phyloP scores from a whole-genome alignment of 768 basidiomycete species.

The Boletus pseudo-olivaceus region DNA sequence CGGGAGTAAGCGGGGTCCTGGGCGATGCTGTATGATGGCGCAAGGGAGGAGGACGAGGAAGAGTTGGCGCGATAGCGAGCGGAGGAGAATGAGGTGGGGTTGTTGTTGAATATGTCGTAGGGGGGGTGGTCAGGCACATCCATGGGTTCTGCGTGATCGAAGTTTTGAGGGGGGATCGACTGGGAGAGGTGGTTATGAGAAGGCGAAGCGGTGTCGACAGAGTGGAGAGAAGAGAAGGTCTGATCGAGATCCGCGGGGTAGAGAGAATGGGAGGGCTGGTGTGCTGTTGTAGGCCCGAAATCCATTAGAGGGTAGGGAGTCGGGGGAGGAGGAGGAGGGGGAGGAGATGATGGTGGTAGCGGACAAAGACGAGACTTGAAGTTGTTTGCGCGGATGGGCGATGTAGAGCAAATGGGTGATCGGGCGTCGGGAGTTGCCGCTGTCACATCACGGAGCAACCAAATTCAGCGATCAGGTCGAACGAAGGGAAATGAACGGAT shows the following conservation, averaged over 20 bases:
- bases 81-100: constrained; percentile 44
- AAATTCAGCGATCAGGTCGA: constrained; percentile 38
- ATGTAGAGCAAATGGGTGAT: constrained; percentile 47
- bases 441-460: constrained; percentile 37
- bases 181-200: constrained; percentile 35
- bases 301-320: constrained; percentile 45
- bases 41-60: constrained; percentile 67
- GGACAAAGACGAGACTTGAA: constrained; percentile 33
- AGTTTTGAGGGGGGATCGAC: constrained; percentile 38
- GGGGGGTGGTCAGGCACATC: constrained; percentile 53
- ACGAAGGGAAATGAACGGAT: constrained; percentile 20
- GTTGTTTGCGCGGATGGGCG: constrained; percentile 29
- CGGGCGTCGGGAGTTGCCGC: constrained; percentile 56
- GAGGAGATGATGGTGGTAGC: constrained; percentile 29
- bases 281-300: constrained; percentile 36
- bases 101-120: constrained; percentile 64
- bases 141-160: constrained; percentile 53
- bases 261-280: constrained; percentile 39
- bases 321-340: constrained; percentile 32
- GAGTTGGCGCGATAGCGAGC: constrained; percentile 70
- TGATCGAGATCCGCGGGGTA: constrained; percentile 60
- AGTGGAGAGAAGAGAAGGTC: constrained; percentile 46
- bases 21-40: constrained; percentile 50
- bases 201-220: constrained; percentile 35
- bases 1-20: constrained; percentile 59